Base-by-base conservation (phyloP, 495 filamentous ascomycete genomes). In the Neohortaea acidophila region DNA sequence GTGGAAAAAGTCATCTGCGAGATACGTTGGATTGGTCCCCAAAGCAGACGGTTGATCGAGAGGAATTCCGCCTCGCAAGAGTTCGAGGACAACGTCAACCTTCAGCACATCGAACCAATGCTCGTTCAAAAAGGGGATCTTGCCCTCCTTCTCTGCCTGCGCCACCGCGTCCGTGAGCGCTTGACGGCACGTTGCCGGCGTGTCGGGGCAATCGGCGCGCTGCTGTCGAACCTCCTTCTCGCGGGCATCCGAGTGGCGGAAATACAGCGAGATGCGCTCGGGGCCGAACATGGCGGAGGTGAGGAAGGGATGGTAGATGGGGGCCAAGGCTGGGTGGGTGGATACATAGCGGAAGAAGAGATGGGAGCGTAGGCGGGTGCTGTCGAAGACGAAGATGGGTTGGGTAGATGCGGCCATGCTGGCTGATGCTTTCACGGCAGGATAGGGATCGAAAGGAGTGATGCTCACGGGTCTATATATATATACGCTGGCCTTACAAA, bases 371-470 rank as follows among this genome's bases (percentile, higher is more conserved):
- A 15, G n/a, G n/a, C 28, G 28, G 6, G 28, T 11, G 28, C 17
- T 31, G 28, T 31, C 28, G 28, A 31, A 31, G 28, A 31, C 28
- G n/a, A 31, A 31, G 28, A 31, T 31, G 28, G 28, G 28, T 13
- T 31, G n/a, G n/a, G n/a, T n/a, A n/a, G n/a, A n/a, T n/a, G n/a
- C n/a, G n/a, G n/a, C n/a, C n/a, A n/a, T n/a, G n/a, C n/a, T n/a
- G n/a, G n/a, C n/a, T n/a, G n/a, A n/a, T n/a, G n/a, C n/a, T n/a
- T n/a, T n/a, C n/a, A n/a, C n/a, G n/a, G n/a, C n/a, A n/a, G n/a
- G n/a, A n/a, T n/a, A n/a, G n/a, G n/a, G n/a, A n/a, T n/a, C n/a
- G n/a, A n/a, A n/a, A n/a, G n/a, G n/a, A n/a, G n/a, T n/a, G n/a
- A n/a, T n/a, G n/a, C n/a, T n/a, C n/a, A n/a, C n/a, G n/a, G n/a